Percentiles rank a stretch among this genome's conserved stretches.
Conservation (phyloP, 108 stramenopile genomes). For the Skeletonema costatum region DNA sequence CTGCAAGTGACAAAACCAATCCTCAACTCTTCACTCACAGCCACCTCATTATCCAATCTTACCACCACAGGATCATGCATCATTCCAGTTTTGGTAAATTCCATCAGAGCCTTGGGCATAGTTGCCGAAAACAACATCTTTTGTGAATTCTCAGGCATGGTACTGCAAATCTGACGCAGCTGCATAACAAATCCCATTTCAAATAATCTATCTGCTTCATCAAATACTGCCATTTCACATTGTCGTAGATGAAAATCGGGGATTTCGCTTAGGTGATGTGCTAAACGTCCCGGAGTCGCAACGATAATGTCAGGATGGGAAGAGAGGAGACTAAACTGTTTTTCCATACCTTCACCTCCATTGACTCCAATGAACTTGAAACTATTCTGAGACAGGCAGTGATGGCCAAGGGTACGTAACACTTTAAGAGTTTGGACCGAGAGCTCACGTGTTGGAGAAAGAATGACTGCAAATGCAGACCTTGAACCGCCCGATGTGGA, state of each 20-base stretch:
- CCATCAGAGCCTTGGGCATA: conserved; percentile 93
- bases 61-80: conserved; percentile 94
- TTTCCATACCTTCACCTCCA: conserved; percentile 97
- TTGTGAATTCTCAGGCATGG: conserved; percentile 82
- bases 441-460: conserved; percentile 97
- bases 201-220: conserved; percentile 98
- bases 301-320: conserved; percentile 95
- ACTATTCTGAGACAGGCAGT: conserved; percentile 18
- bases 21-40: conserved; percentile 91
- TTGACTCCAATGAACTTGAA: conserved; percentile 90
- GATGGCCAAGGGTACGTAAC: conserved; percentile 79
- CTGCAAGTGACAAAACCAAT: conserved; percentile 92
- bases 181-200: conserved; percentile 99
- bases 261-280: conserved; percentile 96
- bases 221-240: conserved; percentile 92
- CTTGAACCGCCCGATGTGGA: conserved; percentile 7
- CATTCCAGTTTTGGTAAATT: conserved; percentile 97
- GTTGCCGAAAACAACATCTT: conserved; percentile 96
- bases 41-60: conserved; percentile 94
- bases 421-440: conserved; percentile 93
- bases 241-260: conserved; percentile 84
- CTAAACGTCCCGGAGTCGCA: conserved; percentile 97
- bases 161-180: conserved; percentile 71
- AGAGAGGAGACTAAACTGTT: conserved; percentile 90
- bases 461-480: conserved; percentile 74